Conservation (phyloP, 2,329 filamentous ascomycete genomes). For the Fusarium keratoplasticum region DNA sequence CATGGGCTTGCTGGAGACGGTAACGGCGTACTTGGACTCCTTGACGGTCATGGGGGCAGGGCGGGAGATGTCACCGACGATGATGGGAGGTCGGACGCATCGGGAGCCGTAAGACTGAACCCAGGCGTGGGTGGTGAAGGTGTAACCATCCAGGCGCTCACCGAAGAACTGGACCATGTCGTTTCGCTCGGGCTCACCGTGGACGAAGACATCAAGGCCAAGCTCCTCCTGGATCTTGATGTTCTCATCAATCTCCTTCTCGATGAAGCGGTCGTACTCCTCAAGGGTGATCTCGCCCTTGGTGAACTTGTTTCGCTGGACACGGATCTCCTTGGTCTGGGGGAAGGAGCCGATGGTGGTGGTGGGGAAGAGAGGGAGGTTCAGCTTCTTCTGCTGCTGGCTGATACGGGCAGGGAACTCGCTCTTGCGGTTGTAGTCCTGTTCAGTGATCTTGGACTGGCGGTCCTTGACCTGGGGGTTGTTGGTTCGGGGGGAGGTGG, state of each 20-base stretch:
- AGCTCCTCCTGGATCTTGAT: conserved; percentile 99
- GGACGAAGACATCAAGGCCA: conserved; percentile 94
- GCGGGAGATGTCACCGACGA: conserved; percentile 98
- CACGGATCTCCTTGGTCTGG: conserved; percentile 98
- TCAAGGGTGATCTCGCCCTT: conserved; percentile 94
- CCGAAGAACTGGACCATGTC: conserved; percentile 99
- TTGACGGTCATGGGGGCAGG: conserved; percentile 99
- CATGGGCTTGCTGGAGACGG: conserved; percentile 98
- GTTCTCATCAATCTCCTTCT: conserved; percentile 96
- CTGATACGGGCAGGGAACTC: conserved; percentile 86
- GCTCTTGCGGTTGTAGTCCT: conserved; percentile 93
- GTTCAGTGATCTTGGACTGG: conserved; percentile 84
- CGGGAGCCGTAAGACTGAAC: conserved; percentile 98
- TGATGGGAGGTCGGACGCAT: conserved; percentile 97
- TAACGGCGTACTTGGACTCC: conserved; percentile 99
- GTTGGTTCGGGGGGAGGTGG: conserved; percentile 95
- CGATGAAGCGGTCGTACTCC: conserved; percentile 98
- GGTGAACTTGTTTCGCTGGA: conserved; percentile 97
- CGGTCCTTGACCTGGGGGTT: conserved; percentile 97
- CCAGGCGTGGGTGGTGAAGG: conserved; percentile 99
- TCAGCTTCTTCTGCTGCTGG: conserved; percentile 91
- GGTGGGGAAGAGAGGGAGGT: conserved; percentile 96
- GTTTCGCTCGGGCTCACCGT: conserved; percentile 99
- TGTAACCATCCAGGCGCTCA: conserved; percentile 95
- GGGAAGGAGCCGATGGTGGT: conserved; percentile 99